Conservation (phyloP, 164 flowering plant genomes). For the Berberis thunbergii region DNA sequence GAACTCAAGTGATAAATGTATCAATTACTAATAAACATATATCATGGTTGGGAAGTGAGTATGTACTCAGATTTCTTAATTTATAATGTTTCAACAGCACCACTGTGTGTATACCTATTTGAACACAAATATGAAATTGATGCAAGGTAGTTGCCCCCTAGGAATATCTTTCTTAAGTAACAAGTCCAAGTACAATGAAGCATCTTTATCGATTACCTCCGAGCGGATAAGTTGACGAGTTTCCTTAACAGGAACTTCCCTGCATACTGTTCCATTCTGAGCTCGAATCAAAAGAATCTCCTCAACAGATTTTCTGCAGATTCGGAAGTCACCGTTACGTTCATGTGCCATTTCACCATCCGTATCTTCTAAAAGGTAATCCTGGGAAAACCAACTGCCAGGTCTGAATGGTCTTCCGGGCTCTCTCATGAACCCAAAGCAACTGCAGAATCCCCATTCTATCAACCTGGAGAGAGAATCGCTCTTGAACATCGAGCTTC, state of each 20-base stretch:
- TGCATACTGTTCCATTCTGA: slow-evolving; percentile 66
- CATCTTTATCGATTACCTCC: slow-evolving; percentile 42
- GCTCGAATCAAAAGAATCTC: slow-evolving; percentile 48
- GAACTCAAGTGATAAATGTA: no score
- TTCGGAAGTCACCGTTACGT: slow-evolving; percentile 38
- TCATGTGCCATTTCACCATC: slow-evolving; percentile 29
- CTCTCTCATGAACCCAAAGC: slow-evolving; percentile 58
- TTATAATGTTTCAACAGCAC: no score
- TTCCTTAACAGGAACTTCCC: slow-evolving; percentile 83
- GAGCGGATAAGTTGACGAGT: slow-evolving; percentile 52
- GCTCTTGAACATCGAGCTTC: slow-evolving; percentile 22
- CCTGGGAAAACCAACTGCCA: slow-evolving; percentile 28
- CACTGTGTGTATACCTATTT: neutral
- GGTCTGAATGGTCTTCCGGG: slow-evolving; percentile 18
- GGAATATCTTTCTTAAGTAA: no score
- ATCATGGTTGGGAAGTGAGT: no score
- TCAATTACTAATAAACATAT: no score
- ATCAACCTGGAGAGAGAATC: slow-evolving; percentile 24
- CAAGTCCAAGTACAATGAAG: neutral
- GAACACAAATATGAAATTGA: neutral
- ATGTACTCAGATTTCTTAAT: no score
- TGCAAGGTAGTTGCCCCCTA: neutral
- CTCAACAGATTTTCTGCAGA: slow-evolving; percentile 43
- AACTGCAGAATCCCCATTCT: slow-evolving; percentile 69
- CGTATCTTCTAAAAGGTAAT: slow-evolving; percentile 21